phyloP scores from a whole-genome alignment of 768 basidiomycete genomes.

The Termitomyces sp. region DNA sequence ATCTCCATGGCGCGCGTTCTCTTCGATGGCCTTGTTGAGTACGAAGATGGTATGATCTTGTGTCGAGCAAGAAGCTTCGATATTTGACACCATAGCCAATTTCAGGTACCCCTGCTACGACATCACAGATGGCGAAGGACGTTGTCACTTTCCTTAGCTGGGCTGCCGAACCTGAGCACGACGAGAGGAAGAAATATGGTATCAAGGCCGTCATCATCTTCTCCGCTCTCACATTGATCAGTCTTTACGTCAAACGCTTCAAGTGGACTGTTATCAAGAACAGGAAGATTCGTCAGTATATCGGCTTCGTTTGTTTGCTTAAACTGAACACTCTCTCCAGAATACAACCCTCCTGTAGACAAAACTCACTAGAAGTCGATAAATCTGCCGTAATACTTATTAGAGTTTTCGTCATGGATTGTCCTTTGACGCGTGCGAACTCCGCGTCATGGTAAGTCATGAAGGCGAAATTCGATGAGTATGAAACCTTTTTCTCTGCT shows the following conservation, averaged over 20 bases:
- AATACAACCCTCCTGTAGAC: slow-evolving; percentile 58
- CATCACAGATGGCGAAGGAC: slow-evolving; percentile 99
- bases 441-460: not conserved
- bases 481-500: not conserved
- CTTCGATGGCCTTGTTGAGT: slow-evolving; percentile 96
- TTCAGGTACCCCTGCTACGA: slow-evolving; percentile 89
- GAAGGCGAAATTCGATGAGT: not conserved
- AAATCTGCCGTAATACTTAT: slow-evolving; percentile 7
- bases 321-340: slow-evolving; percentile 19
- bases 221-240: slow-evolving; percentile 75
- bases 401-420: slow-evolving; percentile 1
- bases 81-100: not conserved
- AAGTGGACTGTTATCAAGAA: slow-evolving; percentile 93
- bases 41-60: slow-evolving; percentile 73
- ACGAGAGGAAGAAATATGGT: slow-evolving; percentile 96
- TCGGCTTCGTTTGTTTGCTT: not conserved
- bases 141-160: slow-evolving; percentile 93
- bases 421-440: not conserved
- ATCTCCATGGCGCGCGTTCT: slow-evolving; percentile 98
- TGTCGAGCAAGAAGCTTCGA: not conserved
- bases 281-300: slow-evolving; percentile 79
- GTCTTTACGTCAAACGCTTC: slow-evolving; percentile 91
- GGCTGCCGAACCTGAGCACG: slow-evolving; percentile 98
- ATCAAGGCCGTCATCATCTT: slow-evolving; percentile 95
- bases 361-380: slow-evolving; percentile 47